These are phyloP conservation scores for Yamadazyma siamensis DNA, from an alignment of 1,139 yeast genomes.

Conservation along the genomic window DNA sequence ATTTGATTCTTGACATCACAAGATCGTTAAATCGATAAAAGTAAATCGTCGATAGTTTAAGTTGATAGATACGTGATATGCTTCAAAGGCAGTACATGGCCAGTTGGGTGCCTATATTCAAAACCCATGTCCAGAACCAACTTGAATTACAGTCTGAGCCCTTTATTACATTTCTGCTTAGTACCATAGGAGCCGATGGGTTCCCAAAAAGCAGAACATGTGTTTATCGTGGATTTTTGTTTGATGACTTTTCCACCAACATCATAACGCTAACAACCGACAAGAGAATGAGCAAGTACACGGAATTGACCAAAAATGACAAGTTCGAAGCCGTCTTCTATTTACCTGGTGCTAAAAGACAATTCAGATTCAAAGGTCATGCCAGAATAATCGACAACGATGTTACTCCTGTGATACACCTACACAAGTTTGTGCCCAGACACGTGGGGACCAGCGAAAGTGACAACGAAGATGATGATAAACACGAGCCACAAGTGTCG, in stretches of 20 bases:
- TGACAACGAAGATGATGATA: conserved; percentile 9
- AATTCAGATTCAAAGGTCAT: conserved; percentile 68
- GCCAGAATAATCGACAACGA: conserved; percentile 46
- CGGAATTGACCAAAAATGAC: conserved; percentile 49
- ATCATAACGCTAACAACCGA: conserved; percentile 72
- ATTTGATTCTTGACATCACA: conserved; percentile 8
- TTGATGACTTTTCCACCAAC: conserved; percentile 65
- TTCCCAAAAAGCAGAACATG: conserved; percentile 68
- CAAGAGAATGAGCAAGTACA: conserved; percentile 60
- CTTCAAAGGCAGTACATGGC: conserved; percentile 52
- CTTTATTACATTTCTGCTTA: conserved; percentile 62
- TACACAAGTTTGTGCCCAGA: conserved; percentile 22
- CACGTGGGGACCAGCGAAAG: conserved; percentile 12
- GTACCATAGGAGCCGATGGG: conserved; percentile 59
- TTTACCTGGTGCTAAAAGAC: conserved; percentile 58
- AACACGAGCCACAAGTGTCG: no score
- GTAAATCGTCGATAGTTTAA: neutral
- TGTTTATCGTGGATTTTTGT: conserved; percentile 71
- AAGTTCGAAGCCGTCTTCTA: conserved; percentile 76
- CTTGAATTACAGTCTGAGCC: conserved; percentile 38
- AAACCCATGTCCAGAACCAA: conserved; percentile 41
- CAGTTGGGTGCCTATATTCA: conserved; percentile 67
- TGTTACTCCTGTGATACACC: conserved; percentile 31
- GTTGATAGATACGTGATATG: conserved; percentile 15
- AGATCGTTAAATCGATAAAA: conserved; percentile 6